phyloP scores from a whole-genome alignment of 345 rosid species.

The Hibiscus mutabilis region DNA sequence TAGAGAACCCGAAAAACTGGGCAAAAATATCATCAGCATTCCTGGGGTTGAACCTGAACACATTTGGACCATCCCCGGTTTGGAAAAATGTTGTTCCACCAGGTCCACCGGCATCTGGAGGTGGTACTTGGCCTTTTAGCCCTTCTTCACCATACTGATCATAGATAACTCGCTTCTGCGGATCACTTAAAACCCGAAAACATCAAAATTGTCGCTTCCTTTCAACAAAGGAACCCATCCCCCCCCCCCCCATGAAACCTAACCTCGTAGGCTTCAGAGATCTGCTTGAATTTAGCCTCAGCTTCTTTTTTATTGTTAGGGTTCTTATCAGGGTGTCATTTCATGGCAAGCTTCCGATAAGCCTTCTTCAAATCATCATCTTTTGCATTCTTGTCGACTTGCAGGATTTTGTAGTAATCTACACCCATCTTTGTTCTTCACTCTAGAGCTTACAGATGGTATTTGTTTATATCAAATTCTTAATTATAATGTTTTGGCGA shows the following conservation, averaged over 20 bases:
- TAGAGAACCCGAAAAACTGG: constrained; percentile 56
- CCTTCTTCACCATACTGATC: constrained; percentile 89
- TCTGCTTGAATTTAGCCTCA: constrained; percentile 80
- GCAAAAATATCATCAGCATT: constrained; percentile 66
- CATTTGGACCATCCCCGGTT: constrained; percentile 56
- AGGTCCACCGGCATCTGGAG: constrained; percentile 52
- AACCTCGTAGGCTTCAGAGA: constrained; percentile 87
- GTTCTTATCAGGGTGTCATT: constrained; percentile 94
- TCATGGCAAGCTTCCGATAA: constrained; percentile 82
- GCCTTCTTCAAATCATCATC: constrained; percentile 85
- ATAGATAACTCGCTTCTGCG: constrained; percentile 69
- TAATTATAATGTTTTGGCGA: too few species aligned
- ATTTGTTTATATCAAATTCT: too few species aligned
- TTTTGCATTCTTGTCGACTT: constrained; percentile 55
- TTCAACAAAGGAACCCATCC: not conserved
- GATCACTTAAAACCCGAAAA: constrained; percentile 65
- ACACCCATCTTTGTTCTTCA: constrained; percentile 28
- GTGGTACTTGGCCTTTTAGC: constrained; percentile 64
- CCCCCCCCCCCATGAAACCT: too few species aligned
- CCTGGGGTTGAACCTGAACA: constrained; percentile 60
- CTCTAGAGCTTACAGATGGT: too few species aligned
- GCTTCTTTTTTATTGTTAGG: constrained; percentile 74
- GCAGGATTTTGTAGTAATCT: constrained; percentile 51
- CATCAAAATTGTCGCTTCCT: too few species aligned
- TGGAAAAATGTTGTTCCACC: constrained; percentile 64